Base-by-base conservation (phyloP, 1,284 basidiomycete genomes). In the Austropuccinia psidii region DNA sequence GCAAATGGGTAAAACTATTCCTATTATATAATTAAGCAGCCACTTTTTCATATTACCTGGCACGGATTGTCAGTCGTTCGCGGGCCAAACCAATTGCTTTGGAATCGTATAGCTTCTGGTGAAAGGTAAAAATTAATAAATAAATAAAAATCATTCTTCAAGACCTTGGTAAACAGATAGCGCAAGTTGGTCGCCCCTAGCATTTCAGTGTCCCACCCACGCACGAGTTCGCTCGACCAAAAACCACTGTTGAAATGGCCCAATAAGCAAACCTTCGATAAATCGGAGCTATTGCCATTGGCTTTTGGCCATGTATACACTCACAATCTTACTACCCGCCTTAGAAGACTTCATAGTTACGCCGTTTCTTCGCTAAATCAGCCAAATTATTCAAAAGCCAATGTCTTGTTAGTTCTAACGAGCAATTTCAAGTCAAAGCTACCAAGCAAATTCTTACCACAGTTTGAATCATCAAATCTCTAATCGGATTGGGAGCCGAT, bases 261-360 rank as follows among this genome's bases (percentile, higher is more conserved):
- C 39, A 35, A 35, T 19, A 37, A 54, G n/a, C 29, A 70, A 50
- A 49, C 17, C 27, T 47, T 8, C 21, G 24, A 45, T 73, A 15
- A 64, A 27, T 41, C 47, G 21, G 13, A 29, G 31, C 29, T 19
- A 13, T 58, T 31, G 17, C n/a, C 15, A 45, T 49, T 8, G 6
- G 39, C 1, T 21, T 13, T 8, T 41, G 27, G 13, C 45, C 2
- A 41, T 29, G 7, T 21, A 8, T 3, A 50, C 21, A 58, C 70
- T 64, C 29, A 73, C 70, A 24, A 73, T 73, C 21, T 73, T 73
- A 24, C 70, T 73, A 24, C 70, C 70, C 4, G 70, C 70, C 43
- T 73, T 73, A 8, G 70, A 73, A 47, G 70, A 73, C 43, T 73
- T 73, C 70, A 73, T 73, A n/a, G 70, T 73, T 31, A 73, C 70